Percentiles rank a stretch among this genome's conserved stretches.
Evolutionary conservation across 208 protist species (phyloP).

Genomic region (Leishmania amazonensis): DNA sequence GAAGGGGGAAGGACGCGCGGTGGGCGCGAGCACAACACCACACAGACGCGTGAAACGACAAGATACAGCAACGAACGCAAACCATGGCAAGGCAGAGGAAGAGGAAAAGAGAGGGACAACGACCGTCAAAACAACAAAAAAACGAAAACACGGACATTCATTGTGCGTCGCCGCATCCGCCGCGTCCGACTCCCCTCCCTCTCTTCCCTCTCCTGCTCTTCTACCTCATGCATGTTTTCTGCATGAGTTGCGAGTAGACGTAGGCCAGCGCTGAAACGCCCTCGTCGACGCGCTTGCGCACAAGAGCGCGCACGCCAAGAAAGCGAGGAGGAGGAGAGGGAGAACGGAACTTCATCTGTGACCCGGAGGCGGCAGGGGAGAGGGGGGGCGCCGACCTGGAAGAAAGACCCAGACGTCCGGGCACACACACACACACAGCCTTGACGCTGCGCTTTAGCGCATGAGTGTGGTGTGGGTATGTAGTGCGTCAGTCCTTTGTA

Average conservation of each 20-base stretch:
- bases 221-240: background rate
- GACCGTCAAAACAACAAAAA: background rate
- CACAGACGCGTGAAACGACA: background rate
- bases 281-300: background rate
- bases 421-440: background rate
- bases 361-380: background rate
- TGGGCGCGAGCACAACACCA: background rate
- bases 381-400: background rate
- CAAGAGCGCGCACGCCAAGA: background rate
- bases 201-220: background rate
- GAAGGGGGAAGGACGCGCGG: background rate
- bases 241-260: background rate
- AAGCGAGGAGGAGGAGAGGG: background rate
- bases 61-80: background rate
- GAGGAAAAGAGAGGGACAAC: too few species aligned
- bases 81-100: background rate
- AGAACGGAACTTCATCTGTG: background rate
- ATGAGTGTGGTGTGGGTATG: background rate
- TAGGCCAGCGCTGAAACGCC: too few species aligned
- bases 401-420: background rate
- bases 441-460: background rate
- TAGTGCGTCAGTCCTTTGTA: background rate
- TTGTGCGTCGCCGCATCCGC: background rate
- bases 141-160: background rate
- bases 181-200: too few species aligned